Conservation (phyloP, 805 yeast species). For the Candida loeiensis region DNA sequence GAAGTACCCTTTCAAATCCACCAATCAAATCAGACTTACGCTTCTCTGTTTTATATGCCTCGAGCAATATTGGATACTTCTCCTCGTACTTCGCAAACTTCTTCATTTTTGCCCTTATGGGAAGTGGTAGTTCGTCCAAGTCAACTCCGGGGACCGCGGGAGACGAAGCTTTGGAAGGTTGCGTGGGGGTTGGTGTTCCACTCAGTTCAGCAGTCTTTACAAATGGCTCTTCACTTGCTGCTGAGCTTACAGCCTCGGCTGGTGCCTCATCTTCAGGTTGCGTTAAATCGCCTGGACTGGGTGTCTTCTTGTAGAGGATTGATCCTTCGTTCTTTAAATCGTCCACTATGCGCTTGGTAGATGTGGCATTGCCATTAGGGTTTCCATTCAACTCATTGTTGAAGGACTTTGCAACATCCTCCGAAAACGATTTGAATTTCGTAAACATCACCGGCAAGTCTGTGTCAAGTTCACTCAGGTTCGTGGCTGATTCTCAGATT, state of each 20-base stretch:
- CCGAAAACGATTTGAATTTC: conserved; percentile 40
- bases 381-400: conserved; percentile 26
- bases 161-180: neutral
- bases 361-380: conserved; percentile 16
- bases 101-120: conserved; percentile 56
- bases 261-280: conserved; percentile 53
- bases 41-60: conserved; percentile 83
- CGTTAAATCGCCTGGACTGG: conserved; percentile 41
- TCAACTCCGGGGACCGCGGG: conserved; percentile 6
- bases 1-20: conserved; percentile 63
- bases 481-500: neutral
- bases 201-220: too few species aligned
- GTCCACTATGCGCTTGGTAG: conserved; percentile 19
- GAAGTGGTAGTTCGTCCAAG: conserved; percentile 50
- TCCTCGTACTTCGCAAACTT: conserved; percentile 86
- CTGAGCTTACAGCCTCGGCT: too few species aligned
- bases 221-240: too few species aligned
- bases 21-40: conserved; percentile 56
- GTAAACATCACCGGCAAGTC: conserved; percentile 32
- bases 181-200: too few species aligned
- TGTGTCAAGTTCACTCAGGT: neutral
- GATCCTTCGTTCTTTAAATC: conserved; percentile 33
- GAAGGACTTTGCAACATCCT: conserved; percentile 43
- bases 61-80: conserved; percentile 79
- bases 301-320: conserved; percentile 43